These are phyloP conservation scores for Daphne laureola DNA, from an alignment of 441 rosid genomes.

Conservation along the genomic window DNA sequence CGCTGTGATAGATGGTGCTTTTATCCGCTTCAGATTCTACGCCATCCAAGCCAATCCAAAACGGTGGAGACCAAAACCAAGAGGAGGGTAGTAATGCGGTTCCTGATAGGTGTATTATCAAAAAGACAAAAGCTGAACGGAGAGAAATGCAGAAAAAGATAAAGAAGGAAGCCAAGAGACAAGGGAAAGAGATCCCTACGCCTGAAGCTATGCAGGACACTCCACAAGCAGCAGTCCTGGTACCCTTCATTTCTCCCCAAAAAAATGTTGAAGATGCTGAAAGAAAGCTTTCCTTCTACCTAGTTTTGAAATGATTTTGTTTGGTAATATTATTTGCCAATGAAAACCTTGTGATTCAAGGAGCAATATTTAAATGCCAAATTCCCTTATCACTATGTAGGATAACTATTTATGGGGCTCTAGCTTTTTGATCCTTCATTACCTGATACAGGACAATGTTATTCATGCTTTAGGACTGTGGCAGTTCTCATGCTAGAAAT, in stretches of 20 bases:
- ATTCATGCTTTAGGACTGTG: too few species aligned
- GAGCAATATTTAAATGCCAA: too few species aligned
- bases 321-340: too few species aligned
- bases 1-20: constrained; percentile 9
- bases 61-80: constrained; percentile 14
- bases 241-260: constrained; percentile 10
- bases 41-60: constrained; percentile 21
- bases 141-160: constrained; percentile 69
- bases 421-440: too few species aligned
- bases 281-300: too few species aligned
- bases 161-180: constrained; percentile 70
- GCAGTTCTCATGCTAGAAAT: too few species aligned
- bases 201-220: constrained; percentile 37
- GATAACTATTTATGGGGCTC: too few species aligned
- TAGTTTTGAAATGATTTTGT: too few species aligned
- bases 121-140: constrained; percentile 65
- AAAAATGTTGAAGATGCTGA: too few species aligned
- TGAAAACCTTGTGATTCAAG: too few species aligned
- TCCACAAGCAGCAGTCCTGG: constrained; percentile 76
- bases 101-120: constrained; percentile 29
- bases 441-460: too few species aligned
- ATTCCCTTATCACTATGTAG: too few species aligned
- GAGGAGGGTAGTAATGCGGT: constrained; percentile 23
- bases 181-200: constrained; percentile 35
- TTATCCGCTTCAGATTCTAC: constrained; percentile 26